Evolutionary conservation across 257 asterid genomes (phyloP).

Genomic region (Capsicum rhomboideum): DNA sequence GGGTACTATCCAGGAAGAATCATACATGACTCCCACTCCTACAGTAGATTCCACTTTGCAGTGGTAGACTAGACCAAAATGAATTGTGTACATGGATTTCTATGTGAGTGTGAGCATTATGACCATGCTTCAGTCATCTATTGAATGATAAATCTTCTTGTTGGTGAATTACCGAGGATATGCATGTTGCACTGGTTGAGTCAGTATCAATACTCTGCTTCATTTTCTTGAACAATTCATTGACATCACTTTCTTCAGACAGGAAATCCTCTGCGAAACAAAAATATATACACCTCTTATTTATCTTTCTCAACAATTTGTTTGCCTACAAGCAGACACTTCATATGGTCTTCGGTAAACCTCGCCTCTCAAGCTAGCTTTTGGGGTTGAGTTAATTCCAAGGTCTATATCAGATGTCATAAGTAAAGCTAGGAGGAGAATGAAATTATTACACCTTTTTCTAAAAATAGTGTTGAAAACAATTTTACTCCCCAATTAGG

Average conservation of each 20-base stretch:
- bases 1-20: neutral
- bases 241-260: conserved; percentile 61
- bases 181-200: conserved; percentile 43
- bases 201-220: conserved; percentile 42
- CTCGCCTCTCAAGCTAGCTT: neutral
- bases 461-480: neutral
- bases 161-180: conserved; percentile 54
- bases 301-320: neutral
- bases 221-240: conserved; percentile 43
- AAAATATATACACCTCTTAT: neutral
- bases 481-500: neutral
- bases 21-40: neutral
- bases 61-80: neutral
- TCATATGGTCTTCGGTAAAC: neutral
- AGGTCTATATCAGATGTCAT: neutral
- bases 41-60: neutral
- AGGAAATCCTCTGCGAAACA: conserved; percentile 30
- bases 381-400: neutral
- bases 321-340: neutral
- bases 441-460: neutral
- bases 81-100: neutral
- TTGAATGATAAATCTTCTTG: neutral
- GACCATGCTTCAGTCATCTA: neutral
- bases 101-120: neutral
- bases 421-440: neutral